Conservation (phyloP, 352 stramenopile species). For the Globisporangium irregulare region DNA sequence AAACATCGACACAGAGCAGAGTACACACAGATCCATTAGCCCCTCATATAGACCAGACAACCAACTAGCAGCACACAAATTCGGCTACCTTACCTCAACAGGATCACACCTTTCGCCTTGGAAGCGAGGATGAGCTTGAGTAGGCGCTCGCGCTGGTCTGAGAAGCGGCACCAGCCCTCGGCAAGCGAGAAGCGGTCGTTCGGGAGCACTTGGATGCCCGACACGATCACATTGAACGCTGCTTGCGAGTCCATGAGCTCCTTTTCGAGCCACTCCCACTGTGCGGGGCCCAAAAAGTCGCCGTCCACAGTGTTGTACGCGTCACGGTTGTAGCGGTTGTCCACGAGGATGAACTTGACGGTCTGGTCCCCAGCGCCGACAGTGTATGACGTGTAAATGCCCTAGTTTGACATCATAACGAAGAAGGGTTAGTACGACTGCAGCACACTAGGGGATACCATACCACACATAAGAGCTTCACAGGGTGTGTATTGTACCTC, state of each 20-base stretch:
- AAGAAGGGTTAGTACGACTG: neutral
- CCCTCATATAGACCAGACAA: neutral
- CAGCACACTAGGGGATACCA: neutral
- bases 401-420: conserved; percentile 23
- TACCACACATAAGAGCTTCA: neutral
- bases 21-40: neutral
- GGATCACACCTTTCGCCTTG: conserved; percentile 81
- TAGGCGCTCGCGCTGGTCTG: conserved; percentile 72
- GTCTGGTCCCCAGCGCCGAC: conserved; percentile 57
- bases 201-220: conserved; percentile 87
- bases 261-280: conserved; percentile 86
- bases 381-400: conserved; percentile 85
- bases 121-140: conserved; percentile 83
- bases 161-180: conserved; percentile 91
- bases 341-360: conserved; percentile 87
- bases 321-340: conserved; percentile 87
- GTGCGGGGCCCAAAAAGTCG: conserved; percentile 67
- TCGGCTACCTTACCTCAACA: conserved; percentile 59
- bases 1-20: conserved; percentile 5
- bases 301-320: conserved; percentile 56
- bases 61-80: too few relatives aligned
- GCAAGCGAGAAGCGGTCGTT: conserved; percentile 75
- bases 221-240: conserved; percentile 93
- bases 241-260: conserved; percentile 77
- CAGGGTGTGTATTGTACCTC: conserved; percentile 28